Base-by-base conservation (phyloP, 2,329 filamentous ascomycete species). In the Tricladium varicosporioides region DNA sequence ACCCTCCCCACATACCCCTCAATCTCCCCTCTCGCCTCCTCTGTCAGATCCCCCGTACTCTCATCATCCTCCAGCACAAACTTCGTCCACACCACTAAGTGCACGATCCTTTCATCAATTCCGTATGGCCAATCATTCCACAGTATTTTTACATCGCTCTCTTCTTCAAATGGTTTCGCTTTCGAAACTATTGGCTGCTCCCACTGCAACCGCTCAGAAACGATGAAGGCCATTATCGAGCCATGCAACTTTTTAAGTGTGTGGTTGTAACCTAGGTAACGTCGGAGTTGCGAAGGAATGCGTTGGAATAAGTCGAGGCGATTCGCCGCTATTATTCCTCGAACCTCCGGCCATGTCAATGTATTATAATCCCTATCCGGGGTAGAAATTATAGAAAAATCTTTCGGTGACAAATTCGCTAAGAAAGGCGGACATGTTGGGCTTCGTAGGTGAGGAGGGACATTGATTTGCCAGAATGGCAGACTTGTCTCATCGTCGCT, bases 81-180 rank as follows among this genome's bases (percentile, higher is more conserved):
- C 73, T 96, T 96, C 48, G 89, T 94, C 93, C 93, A 97, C 11
- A 96, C 85, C 5, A 96, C 90, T 2, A 97, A 77, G 70, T 97
- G 93, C 14, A 90, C 82, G 62, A 96, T 92, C 51, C 82, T 79
- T 48, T 77, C 69, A 65, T 94, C 91, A 53, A 97, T 79, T 0
- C 91, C 92, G 68, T 97, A 97, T 0, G 93, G 93, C 90, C 92
- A 97, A 78, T 97, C 92, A 69, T 97, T 97, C 74, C 82, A 84
- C 43, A 96, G 72, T 48, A 96, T 86, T 71, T 85, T 91, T 66
- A 87, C 75, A 67, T 94, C 88, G 48, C 75, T 11, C 13, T 42
- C 27, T 5, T 66, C 52, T 46, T 60, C 59, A 58, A 68, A 67
- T 5, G 56, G 62, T 1, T 40, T 46, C 9, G 76, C 75, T 0